Conservation (phyloP, 1,284 basidiomycete genomes). For the Flammula alnicola region DNA sequence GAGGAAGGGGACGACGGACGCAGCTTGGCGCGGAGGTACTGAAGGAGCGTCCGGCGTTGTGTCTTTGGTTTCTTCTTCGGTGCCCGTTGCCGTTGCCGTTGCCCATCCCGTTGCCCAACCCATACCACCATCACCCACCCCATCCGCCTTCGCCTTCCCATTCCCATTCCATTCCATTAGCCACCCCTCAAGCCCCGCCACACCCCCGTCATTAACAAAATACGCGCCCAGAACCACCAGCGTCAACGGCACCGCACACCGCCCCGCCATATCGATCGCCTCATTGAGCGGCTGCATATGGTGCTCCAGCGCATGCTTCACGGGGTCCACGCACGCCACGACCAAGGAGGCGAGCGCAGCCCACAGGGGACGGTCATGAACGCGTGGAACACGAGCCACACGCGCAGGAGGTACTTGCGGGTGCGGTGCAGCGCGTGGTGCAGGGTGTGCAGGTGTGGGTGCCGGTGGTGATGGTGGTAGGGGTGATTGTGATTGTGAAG, state of each 20-base stretch:
- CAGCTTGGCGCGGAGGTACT: neutral
- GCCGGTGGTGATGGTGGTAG: conserved; percentile 22
- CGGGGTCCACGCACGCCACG: conserved; percentile 78
- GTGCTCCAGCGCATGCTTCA: conserved; percentile 71
- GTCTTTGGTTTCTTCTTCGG: conserved; percentile 7
- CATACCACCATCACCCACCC: no score
- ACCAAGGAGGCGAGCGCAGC: conserved; percentile 80
- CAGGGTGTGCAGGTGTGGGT: conserved; percentile 6
- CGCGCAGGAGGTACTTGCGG: conserved; percentile 18
- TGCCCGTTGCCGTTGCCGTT: no score
- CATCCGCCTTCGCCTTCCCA: no score
- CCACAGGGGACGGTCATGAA: conserved; percentile 93
- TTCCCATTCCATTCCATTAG: neutral
- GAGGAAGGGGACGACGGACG: neutral
- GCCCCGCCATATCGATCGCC: conserved; percentile 74
- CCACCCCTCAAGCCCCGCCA: neutral
- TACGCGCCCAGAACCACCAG: conserved; percentile 93
- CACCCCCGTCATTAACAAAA: conserved; percentile 49
- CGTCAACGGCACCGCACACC: conserved; percentile 88
- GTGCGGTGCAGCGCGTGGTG: conserved; percentile 31
- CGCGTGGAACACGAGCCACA: conserved; percentile 55
- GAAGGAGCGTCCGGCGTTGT: neutral
- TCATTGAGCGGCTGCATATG: conserved; percentile 74
- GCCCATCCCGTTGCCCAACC: no score
- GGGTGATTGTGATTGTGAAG: conserved; percentile 3